Evolutionary conservation across 257 asterid genomes (phyloP).

Genomic region (Craterostigma plantagineum): DNA sequence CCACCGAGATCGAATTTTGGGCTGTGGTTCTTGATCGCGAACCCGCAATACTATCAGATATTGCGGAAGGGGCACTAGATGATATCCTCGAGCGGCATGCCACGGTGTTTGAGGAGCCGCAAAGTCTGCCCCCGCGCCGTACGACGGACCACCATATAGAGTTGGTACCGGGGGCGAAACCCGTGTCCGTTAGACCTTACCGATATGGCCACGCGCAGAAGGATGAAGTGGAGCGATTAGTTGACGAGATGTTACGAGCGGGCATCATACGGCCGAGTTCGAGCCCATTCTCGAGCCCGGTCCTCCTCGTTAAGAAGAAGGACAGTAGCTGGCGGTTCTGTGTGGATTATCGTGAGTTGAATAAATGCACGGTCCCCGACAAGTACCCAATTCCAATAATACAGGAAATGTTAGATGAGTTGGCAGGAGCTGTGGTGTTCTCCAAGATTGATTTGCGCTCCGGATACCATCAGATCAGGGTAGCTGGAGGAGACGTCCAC

Average conservation of each 20-base stretch:
- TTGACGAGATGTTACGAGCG: background rate
- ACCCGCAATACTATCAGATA: background rate
- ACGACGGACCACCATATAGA: background rate
- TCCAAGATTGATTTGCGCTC: background rate
- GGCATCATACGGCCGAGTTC: conserved; percentile 3
- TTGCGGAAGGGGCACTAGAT: background rate
- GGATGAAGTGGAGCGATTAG: conserved; percentile 2
- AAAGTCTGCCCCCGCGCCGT: background rate
- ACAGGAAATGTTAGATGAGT: background rate
- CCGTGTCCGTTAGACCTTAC: conserved; percentile 1
- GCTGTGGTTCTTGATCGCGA: background rate
- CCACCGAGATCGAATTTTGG: background rate
- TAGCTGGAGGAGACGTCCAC: background rate
- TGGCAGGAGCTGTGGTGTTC: background rate
- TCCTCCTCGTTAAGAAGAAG: too few species aligned
- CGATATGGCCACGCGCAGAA: background rate
- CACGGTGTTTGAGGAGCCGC: conserved; percentile 1
- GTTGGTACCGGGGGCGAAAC: background rate
- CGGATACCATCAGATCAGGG: too few species aligned
- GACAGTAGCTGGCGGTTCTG: too few species aligned
- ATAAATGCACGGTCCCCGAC: too few species aligned
- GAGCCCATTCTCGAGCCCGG: background rate
- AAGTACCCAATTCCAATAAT: background rate
- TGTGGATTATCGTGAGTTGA: too few species aligned
- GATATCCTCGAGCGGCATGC: background rate